A percentile compares a stretch with the other conserved stretches of the same genome.
These are phyloP conservation scores for Macrocystidia cucumis DNA, from an alignment of 1,284 basidiomycete species.

Conservation along the genomic window DNA sequence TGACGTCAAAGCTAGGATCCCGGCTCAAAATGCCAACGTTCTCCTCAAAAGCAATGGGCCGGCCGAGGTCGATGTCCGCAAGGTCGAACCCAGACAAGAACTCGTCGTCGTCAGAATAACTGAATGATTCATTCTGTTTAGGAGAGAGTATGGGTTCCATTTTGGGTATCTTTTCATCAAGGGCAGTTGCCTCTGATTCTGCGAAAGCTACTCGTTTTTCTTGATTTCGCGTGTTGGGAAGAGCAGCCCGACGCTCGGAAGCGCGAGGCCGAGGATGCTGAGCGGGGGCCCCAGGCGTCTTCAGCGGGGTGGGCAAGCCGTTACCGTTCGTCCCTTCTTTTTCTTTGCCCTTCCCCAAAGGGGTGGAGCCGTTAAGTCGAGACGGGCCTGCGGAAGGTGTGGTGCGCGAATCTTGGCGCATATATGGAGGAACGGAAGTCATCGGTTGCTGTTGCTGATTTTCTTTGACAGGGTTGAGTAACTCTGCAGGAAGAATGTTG, in stretches of 20 bases:
- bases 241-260: not conserved
- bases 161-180: slow-evolving; percentile 4
- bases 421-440: slow-evolving; percentile 17
- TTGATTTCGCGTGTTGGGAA: slow-evolving; percentile 5
- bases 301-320: not conserved
- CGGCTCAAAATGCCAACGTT: slow-evolving; percentile 10
- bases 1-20: not conserved
- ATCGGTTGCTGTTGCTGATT: slow-evolving; percentile 9
- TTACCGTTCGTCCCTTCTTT: not conserved
- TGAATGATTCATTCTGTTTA: slow-evolving; percentile 36
- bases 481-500: slow-evolving; percentile 7
- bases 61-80: slow-evolving; percentile 37
- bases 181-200: slow-evolving; percentile 3
- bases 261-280: not conserved
- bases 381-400: slow-evolving; percentile 2
- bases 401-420: slow-evolving; percentile 11
- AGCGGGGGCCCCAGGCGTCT: not conserved
- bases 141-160: not conserved
- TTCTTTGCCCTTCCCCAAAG: not conserved
- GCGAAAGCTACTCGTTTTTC: slow-evolving; percentile 1
- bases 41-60: slow-evolving; percentile 38
- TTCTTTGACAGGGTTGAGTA: slow-evolving; percentile 9
- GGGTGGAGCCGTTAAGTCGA: not conserved
- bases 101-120: slow-evolving; percentile 55
- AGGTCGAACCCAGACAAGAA: slow-evolving; percentile 54